These are phyloP conservation scores for Pythium phragmiticola DNA, from an alignment of 352 stramenopile species.

Conservation along the genomic window DNA sequence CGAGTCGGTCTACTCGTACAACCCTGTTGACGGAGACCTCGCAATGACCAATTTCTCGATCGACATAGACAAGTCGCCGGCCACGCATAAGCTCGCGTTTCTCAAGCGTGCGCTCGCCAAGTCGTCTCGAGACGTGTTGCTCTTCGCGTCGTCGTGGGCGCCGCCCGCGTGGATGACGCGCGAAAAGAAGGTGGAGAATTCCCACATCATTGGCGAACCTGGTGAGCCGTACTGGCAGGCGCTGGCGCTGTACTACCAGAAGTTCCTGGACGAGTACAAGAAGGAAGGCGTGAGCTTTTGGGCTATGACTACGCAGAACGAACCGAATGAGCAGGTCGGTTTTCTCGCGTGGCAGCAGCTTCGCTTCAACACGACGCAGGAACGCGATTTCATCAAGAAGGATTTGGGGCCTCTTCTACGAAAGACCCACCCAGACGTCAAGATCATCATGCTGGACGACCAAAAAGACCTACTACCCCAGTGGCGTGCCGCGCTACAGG, in stretches of 20 bases:
- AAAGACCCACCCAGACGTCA: slow-evolving; percentile 47
- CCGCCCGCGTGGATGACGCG: slow-evolving; percentile 88
- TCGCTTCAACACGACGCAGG: slow-evolving; percentile 36
- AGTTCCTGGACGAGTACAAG: slow-evolving; percentile 82
- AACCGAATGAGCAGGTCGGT: slow-evolving; percentile 50
- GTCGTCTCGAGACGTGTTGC: slow-evolving; percentile 44
- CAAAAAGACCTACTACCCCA: slow-evolving; percentile 64
- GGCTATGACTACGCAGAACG: slow-evolving; percentile 85
- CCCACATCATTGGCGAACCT: slow-evolving; percentile 47
- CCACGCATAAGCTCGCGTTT: slow-evolving; percentile 66
- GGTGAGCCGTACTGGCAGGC: slow-evolving; percentile 70
- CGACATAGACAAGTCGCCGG: slow-evolving; percentile 67
- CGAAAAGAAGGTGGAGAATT: slow-evolving; percentile 60
- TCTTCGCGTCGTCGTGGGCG: slow-evolving; percentile 84
- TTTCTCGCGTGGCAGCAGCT: slow-evolving; percentile 61
- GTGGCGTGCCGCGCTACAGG: slow-evolving; percentile 42
- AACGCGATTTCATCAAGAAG: slow-evolving; percentile 73
- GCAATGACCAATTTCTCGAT: slow-evolving; percentile 82
- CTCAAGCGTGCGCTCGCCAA: slow-evolving; percentile 56
- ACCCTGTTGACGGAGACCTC: slow-evolving; percentile 75
- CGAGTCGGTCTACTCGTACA: slow-evolving; percentile 85
- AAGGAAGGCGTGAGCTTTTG: slow-evolving; percentile 72
- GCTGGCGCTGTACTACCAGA: slow-evolving; percentile 74
- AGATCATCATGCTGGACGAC: slow-evolving; percentile 88
- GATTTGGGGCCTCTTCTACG: slow-evolving; percentile 72